phyloP scores from a whole-genome alignment of 2,329 filamentous ascomycete genomes.

The Phoma sp. region DNA sequence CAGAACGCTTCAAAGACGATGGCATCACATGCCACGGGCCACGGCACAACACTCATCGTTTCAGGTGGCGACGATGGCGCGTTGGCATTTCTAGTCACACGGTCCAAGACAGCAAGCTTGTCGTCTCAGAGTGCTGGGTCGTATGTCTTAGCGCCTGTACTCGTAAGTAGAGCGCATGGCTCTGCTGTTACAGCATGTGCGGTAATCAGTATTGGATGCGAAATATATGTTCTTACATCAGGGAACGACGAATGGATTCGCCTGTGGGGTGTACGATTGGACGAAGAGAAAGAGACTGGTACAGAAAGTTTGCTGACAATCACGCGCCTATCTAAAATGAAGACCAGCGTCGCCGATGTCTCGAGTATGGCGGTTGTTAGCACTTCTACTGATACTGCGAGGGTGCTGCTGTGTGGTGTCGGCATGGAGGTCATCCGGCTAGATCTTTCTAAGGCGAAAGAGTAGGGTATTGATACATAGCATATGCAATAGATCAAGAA shows the following conservation, averaged over 20 bases:
- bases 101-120: not conserved
- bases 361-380: constrained; percentile 56
- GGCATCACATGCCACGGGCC: constrained; percentile 39
- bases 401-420: constrained; percentile 41
- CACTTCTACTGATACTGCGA: constrained; percentile 7
- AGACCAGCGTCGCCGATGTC: constrained; percentile 62
- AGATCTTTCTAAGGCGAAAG: not conserved
- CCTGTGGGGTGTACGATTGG: constrained; percentile 50
- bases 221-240: constrained; percentile 40
- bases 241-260: constrained; percentile 58
- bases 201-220: constrained; percentile 32
- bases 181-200: constrained; percentile 70
- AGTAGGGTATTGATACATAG: too few relatives aligned
- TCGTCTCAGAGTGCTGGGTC: constrained; percentile 19
- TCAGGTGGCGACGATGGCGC: constrained; percentile 91
- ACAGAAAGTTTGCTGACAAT: constrained; percentile 32
- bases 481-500: too few relatives aligned
- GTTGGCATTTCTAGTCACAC: constrained; percentile 57
- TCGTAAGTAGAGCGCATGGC: constrained; percentile 68
- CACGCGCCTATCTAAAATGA: constrained; percentile 38
- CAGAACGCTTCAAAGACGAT: constrained; percentile 78
- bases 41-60: constrained; percentile 60
- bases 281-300: not conserved
- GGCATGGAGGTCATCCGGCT: constrained; percentile 43
- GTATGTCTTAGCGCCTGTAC: constrained; percentile 32